phyloP scores from a whole-genome alignment of 495 filamentous ascomycete genomes.

The Lasiosphaeria hispida region DNA sequence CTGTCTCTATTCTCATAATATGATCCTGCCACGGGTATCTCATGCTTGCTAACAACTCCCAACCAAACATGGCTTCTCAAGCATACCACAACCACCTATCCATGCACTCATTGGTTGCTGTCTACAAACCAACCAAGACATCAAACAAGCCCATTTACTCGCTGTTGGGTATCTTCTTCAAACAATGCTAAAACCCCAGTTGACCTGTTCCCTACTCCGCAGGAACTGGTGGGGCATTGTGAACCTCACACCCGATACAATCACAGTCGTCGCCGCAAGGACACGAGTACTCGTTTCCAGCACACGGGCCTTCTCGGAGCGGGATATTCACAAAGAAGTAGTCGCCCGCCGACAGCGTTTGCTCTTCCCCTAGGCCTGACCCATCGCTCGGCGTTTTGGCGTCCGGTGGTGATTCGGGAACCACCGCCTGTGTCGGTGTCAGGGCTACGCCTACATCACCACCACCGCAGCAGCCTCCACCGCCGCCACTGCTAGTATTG shows the following conservation, averaged over 20 bases:
- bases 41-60: no score
- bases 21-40: no score
- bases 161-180: no score
- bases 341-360: slow-evolving; percentile 39
- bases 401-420: slow-evolving; percentile 20
- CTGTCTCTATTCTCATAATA: no score
- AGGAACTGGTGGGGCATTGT: slow-evolving; percentile 9
- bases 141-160: no score
- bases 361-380: slow-evolving; percentile 43
- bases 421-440: not conserved
- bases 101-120: no score
- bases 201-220: not conserved
- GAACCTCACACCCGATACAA: slow-evolving; percentile 47
- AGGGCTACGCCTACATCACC: slow-evolving; percentile 1
- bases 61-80: no score
- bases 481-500: slow-evolving; percentile 4
- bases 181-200: not conserved
- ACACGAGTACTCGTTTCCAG: slow-evolving; percentile 40
- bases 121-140: no score
- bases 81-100: no score
- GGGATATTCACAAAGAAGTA: slow-evolving; percentile 52
- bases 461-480: no score
- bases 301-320: slow-evolving; percentile 30
- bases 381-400: slow-evolving; percentile 38
- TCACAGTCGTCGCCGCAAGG: slow-evolving; percentile 53